These are phyloP conservation scores for Cryptosporidium muris DNA, from an alignment of 169 alveolate genomes.

Conservation along the genomic window DNA sequence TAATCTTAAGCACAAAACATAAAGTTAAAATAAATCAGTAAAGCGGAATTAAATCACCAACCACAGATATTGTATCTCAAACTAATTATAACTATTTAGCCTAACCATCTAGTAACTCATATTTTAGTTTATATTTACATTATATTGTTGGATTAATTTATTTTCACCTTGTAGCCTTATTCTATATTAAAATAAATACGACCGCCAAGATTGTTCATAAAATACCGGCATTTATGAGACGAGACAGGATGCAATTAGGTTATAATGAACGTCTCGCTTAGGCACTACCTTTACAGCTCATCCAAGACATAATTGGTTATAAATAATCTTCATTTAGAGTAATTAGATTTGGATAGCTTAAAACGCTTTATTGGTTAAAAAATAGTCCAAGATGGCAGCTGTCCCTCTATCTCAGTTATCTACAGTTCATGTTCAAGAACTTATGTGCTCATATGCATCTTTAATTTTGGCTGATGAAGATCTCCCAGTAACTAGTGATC, in stretches of 20 bases:
- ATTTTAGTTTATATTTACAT: no score
- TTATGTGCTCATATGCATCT: conserved; percentile 66
- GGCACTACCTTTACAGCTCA: neutral
- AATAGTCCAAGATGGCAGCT: conserved; percentile 73
- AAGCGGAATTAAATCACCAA: no score
- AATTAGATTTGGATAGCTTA: conserved; percentile 53
- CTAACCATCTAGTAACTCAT: no score
- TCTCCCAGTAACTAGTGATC: conserved; percentile 52
- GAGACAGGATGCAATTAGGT: neutral
- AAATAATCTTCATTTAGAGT: neutral
- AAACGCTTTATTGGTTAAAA: conserved; percentile 72
- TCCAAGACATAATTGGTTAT: conserved; percentile 6
- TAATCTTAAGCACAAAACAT: no score
- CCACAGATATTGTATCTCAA: no score
- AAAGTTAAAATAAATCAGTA: no score
- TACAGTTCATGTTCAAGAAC: conserved; percentile 52
- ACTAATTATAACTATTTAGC: no score
- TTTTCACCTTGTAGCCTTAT: no score
- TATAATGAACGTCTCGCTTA: conserved; percentile 1
- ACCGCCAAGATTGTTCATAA: no score
- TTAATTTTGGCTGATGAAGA: conserved; percentile 58
- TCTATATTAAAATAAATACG: no score
- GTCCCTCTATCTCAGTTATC: conserved; percentile 48
- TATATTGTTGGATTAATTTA: no score
- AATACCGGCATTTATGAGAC: no score